Conservation (phyloP, 2,329 filamentous ascomycete genomes). For the Penicillium concentricum region DNA sequence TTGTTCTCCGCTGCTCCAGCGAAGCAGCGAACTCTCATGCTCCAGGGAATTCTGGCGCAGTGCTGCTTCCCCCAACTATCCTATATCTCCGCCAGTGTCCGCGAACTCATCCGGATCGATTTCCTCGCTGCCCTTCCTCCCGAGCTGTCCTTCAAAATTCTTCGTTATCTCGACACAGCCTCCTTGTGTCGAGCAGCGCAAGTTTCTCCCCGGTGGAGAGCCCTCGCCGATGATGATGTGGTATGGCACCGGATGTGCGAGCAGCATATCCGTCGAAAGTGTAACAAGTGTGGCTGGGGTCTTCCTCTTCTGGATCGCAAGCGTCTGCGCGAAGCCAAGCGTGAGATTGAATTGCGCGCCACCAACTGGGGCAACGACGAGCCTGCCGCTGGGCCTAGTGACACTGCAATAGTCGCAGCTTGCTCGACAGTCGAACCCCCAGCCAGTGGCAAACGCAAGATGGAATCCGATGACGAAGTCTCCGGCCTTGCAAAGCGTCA, state of each 20-base stretch:
- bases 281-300: constrained; percentile 94
- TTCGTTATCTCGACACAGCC: constrained; percentile 88
- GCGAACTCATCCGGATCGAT: constrained; percentile 95
- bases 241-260: constrained; percentile 99
- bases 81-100: constrained; percentile 83
- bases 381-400: constrained; percentile 44
- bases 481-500: constrained; percentile 33
- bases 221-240: constrained; percentile 91
- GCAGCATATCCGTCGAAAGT: constrained; percentile 92
- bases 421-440: constrained; percentile 18
- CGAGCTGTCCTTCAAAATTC: constrained; percentile 89
- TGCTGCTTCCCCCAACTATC: constrained; percentile 98
- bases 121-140: constrained; percentile 85
- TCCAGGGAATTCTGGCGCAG: constrained; percentile 92
- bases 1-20: constrained; percentile 92
- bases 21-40: constrained; percentile 92
- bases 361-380: constrained; percentile 58
- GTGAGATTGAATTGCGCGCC: constrained; percentile 72
- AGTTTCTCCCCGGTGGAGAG: constrained; percentile 84
- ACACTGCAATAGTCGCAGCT: constrained; percentile 16
- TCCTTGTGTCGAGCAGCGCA: constrained; percentile 95
- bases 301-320: constrained; percentile 86
- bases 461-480: constrained; percentile 29
- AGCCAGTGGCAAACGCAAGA: constrained; percentile 28
- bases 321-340: constrained; percentile 79